Base-by-base conservation (phyloP, 2,329 filamentous ascomycete genomes). In the Aspergillus sp. region DNA sequence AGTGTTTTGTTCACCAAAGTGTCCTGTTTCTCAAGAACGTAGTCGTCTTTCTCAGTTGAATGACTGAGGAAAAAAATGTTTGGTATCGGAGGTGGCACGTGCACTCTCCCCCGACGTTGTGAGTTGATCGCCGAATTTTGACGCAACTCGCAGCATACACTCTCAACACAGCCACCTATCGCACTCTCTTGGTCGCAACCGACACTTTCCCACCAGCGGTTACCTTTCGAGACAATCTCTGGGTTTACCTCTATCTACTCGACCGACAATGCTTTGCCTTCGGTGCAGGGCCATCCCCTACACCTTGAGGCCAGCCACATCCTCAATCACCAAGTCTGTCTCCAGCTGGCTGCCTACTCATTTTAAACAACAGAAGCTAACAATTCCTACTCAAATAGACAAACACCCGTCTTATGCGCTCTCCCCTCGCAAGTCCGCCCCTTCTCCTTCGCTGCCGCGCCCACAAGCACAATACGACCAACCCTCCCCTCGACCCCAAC, bases 221-320 rank as follows among this genome's bases (percentile, higher is more conserved):
- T 28, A 30, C n/a, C 46, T 43, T 49, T 30, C 17, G 41, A 17
- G n/a, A 19, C 17, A 45, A 4, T 48, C 8, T 7, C 34, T 19
- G 31, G n/a, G 17, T 31, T 53, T 7, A 30, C n/a, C 46, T 30
- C 11, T 9, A 19, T 30, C 31, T 43, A 3, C 17, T 30, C 23
- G 49, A 11, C 47, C 58, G 19, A 70, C 48, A 31, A 78, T 78
- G 76, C 66, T 76, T 62, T 72, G 72, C 57, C 64, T 78, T 51
- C 71, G 70, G 54, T 73, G 71, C 66, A 71, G 73, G 66, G 72
- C 71, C 22, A 30, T 74, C 65, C 72, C 72, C 69, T 68, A 68
- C 41, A 57, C 64, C 28, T 43, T 76, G 34, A 69, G 66, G 68
- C 59, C 68, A 30, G 62, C 65, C 45, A 62, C 66, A 49, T 67